phyloP scores from a whole-genome alignment of 1,139 yeast genomes.

The Sugiyamaella castrensis region DNA sequence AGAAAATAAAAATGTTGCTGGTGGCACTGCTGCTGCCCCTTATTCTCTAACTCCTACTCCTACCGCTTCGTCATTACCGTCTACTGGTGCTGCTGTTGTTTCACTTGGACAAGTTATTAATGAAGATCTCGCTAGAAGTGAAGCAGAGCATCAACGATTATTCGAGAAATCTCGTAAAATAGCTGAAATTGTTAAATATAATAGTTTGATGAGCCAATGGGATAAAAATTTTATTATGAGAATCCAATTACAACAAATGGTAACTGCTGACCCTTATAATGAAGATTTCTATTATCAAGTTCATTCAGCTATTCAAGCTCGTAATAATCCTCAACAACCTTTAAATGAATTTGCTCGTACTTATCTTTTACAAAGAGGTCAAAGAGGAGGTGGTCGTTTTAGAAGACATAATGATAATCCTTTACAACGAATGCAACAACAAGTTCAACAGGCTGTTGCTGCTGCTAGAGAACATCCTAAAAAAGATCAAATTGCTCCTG shows the following conservation, averaged over 20 bases:
- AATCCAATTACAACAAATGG: constrained; percentile 91
- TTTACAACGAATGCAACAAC: constrained; percentile 96
- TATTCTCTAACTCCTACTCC: too few species aligned
- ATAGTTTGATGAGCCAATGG: constrained; percentile 95
- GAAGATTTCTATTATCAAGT: constrained; percentile 97
- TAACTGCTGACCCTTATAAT: constrained; percentile 94
- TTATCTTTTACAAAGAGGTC: constrained; percentile 92
- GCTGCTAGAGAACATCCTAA: constrained; percentile 90
- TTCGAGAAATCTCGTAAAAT: constrained; percentile 56
- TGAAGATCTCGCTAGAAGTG: constrained; percentile 36
- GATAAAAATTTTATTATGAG: constrained; percentile 95
- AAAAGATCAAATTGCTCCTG: constrained; percentile 66
- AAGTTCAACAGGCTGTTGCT: constrained; percentile 93
- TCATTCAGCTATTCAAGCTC: constrained; percentile 75
- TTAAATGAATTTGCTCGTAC: constrained; percentile 81
- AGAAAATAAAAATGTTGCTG: too few species aligned
- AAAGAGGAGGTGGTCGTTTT: constrained; percentile 70
- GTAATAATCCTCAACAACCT: constrained; percentile 46
- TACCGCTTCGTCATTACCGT: too few species aligned
- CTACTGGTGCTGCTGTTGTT: constrained; percentile 13
- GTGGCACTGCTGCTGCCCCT: background rate
- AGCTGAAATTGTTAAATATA: constrained; percentile 63
- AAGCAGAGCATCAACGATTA: constrained; percentile 40
- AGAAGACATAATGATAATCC: constrained; percentile 76
- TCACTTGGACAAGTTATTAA: constrained; percentile 30